phyloP scores from a whole-genome alignment of 2,329 filamentous ascomycete species.

The Fusarium pseudonygamai region DNA sequence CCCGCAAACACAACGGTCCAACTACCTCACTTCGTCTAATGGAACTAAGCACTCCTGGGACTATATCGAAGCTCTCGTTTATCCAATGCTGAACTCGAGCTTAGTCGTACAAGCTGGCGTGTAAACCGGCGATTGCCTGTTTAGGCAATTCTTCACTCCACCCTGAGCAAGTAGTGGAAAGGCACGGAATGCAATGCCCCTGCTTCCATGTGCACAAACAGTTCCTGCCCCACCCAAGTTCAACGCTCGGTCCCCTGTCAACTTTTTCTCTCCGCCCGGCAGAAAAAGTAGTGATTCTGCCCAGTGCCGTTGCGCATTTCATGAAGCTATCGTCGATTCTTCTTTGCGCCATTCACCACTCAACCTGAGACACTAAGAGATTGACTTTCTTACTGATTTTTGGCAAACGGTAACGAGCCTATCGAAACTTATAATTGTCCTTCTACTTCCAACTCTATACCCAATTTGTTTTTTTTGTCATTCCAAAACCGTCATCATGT shows the following conservation, averaged over 20 bases:
- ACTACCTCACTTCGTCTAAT: no score
- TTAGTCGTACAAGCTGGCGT: background rate
- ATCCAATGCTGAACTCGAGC: background rate
- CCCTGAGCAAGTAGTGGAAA: constrained; percentile 6
- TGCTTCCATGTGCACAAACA: background rate
- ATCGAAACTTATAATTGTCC: no score
- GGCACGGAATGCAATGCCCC: background rate
- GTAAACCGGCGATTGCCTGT: constrained; percentile 31
- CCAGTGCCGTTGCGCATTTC: constrained; percentile 2
- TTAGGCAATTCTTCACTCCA: constrained; percentile 29
- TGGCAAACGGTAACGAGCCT: background rate
- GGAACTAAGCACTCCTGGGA: background rate
- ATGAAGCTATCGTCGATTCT: constrained; percentile 33
- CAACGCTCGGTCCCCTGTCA: background rate
- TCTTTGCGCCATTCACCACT: constrained; percentile 14
- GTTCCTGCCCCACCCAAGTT: constrained; percentile 7
- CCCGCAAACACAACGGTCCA: background rate
- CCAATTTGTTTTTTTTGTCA: background rate
- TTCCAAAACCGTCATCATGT: constrained; percentile 20
- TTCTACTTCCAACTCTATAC: background rate
- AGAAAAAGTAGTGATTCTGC: constrained; percentile 41
- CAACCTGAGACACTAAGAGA: background rate
- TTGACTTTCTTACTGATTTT: background rate
- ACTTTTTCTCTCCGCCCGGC: constrained; percentile 45
- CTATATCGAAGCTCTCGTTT: background rate